Evolutionary conservation across 352 stramenopile species (phyloP).

Genomic region (Globisporangium canariense): DNA sequence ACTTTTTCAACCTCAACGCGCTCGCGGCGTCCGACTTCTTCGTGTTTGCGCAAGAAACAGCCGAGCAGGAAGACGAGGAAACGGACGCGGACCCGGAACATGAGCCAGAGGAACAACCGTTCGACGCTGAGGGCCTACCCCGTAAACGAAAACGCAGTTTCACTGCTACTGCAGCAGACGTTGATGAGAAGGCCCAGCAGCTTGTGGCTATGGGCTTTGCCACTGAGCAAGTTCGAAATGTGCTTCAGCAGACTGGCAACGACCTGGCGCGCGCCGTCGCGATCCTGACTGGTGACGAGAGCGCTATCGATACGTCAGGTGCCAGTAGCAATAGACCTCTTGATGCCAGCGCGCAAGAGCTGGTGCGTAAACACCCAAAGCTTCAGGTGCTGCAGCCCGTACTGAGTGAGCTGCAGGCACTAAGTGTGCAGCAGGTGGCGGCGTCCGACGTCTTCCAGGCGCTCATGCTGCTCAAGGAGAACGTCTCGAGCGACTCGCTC

Average conservation of each 20-base stretch:
- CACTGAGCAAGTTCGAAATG: constrained; percentile 21
- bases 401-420: constrained; percentile 25
- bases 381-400: constrained; percentile 20
- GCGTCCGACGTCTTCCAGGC: constrained; percentile 40
- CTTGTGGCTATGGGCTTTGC: constrained; percentile 69
- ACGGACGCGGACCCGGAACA: neutral
- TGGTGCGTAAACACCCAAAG: constrained; percentile 15
- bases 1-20: constrained; percentile 57
- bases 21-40: constrained; percentile 54
- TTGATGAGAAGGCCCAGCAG: constrained; percentile 21
- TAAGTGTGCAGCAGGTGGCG: constrained; percentile 12
- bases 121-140: constrained; percentile 7
- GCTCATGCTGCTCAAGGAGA: constrained; percentile 47
- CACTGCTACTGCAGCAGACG: constrained; percentile 9
- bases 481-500: constrained; percentile 32
- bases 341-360: neutral
- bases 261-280: constrained; percentile 40
- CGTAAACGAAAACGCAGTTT: constrained; percentile 15
- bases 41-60: constrained; percentile 39
- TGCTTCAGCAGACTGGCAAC: constrained; percentile 24
- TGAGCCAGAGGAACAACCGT: no score
- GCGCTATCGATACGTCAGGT: constrained; percentile 11
- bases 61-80: constrained; percentile 3
- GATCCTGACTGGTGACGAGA: constrained; percentile 36
- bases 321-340: neutral